Evolutionary conservation across 2,329 filamentous ascomycete species (phyloP).

Genomic region (Calonectria pseudoreteaudii): DNA sequence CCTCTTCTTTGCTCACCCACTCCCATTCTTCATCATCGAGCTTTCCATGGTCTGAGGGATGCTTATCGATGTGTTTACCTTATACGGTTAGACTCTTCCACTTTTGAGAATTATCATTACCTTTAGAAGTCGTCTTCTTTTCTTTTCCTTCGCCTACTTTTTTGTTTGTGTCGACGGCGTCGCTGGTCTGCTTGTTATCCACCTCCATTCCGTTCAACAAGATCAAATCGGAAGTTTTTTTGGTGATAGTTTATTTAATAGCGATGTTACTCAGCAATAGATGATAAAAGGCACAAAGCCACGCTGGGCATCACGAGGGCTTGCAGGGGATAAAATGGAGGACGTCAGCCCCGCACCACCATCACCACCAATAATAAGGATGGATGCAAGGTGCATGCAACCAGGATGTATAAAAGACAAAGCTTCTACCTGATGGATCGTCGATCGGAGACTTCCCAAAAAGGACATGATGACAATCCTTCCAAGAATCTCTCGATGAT

Average conservation of each 20-base stretch:
- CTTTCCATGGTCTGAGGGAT: not conserved
- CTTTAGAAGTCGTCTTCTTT: not conserved
- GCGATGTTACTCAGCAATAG: not conserved
- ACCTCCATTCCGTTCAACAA: not conserved
- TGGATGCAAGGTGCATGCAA: not conserved
- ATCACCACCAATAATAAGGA: not conserved
- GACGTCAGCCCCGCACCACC: not conserved
- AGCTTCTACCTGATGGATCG: not conserved
- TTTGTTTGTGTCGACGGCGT: not conserved
- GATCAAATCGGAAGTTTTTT: not conserved
- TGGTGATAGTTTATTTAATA: not conserved
- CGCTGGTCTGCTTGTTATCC: not conserved
- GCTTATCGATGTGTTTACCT: not conserved
- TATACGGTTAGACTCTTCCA: not conserved
- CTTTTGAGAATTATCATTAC: not conserved
- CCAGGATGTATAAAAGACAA: not conserved
- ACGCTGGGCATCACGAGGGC: not conserved
- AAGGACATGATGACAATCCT: not conserved
- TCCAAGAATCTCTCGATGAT: not conserved
- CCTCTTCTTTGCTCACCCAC: not conserved
- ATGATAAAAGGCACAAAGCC: not conserved
- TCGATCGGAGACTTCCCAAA: not conserved
- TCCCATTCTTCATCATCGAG: not conserved
- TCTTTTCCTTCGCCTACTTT: not conserved
- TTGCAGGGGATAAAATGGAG: not conserved